Percentiles rank a stretch among this genome's conserved stretches.
Conservation (phyloP, 202 grass and related monocot genomes). For the Eragrostis tef region DNA sequence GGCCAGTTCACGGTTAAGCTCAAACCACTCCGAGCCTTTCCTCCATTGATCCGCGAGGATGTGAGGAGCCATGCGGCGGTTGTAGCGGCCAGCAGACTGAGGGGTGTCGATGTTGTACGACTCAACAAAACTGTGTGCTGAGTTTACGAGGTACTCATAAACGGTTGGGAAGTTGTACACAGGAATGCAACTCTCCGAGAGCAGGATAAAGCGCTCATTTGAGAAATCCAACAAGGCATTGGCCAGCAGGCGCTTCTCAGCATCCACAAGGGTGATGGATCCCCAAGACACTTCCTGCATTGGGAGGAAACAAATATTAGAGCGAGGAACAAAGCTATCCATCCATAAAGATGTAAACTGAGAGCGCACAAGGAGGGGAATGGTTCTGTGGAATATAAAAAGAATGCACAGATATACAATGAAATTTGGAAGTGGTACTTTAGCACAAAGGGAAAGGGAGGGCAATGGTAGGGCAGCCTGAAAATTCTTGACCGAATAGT, state of each 20-base stretch:
- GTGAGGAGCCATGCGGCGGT: slow-evolving; percentile 74
- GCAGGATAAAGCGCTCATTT: slow-evolving; percentile 84
- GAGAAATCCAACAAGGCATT: slow-evolving; percentile 92
- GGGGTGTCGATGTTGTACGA: slow-evolving; percentile 71
- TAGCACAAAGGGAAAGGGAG: neutral
- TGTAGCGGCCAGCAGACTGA: slow-evolving; percentile 76
- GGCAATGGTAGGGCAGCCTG: neutral
- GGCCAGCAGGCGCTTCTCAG: slow-evolving; percentile 90
- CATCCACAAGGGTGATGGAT: slow-evolving; percentile 82
- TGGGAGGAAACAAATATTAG: slow-evolving; percentile 33
- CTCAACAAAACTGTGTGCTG: slow-evolving; percentile 74
- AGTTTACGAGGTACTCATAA: slow-evolving; percentile 90
- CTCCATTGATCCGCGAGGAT: slow-evolving; percentile 72
- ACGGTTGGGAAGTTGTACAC: slow-evolving; percentile 79
- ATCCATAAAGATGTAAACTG: neutral
- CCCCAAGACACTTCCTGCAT: slow-evolving; percentile 96
- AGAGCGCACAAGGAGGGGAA: neutral
- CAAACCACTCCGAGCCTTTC: slow-evolving; percentile 96
- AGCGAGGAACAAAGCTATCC: slow-evolving; percentile 6
- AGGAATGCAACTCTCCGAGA: slow-evolving; percentile 91
- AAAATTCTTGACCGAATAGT: neutral
- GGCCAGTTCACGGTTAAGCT: slow-evolving; percentile 87
- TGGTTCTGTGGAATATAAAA: neutral
- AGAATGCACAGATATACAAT: neutral
- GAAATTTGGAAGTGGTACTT: neutral